A percentile compares a stretch with the other conserved stretches of the same genome.
phyloP scores from a whole-genome alignment of 805 yeast species.

The Danielozyma ontarioensis region DNA sequence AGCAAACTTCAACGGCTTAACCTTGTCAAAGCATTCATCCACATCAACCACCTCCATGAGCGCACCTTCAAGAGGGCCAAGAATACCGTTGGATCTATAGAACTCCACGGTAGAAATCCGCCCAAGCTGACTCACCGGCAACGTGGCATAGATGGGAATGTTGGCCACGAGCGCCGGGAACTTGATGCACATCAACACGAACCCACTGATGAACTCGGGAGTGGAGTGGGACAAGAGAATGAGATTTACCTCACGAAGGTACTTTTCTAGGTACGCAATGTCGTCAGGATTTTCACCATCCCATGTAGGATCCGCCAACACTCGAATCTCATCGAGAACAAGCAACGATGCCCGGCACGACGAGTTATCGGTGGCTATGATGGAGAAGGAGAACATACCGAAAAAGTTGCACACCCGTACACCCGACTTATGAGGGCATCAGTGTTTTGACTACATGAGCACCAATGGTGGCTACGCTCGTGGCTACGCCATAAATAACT shows the following conservation, averaged over 20 bases:
- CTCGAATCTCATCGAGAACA: conserved; percentile 51
- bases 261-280: conserved; percentile 28
- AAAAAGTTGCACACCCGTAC: too few species aligned
- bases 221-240: conserved; percentile 87
- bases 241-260: conserved; percentile 48
- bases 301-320: conserved; percentile 76
- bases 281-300: conserved; percentile 42
- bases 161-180: conserved; percentile 52
- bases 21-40: conserved; percentile 72
- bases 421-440: too few species aligned
- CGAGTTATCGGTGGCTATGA: conserved; percentile 18
- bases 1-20: conserved; percentile 67
- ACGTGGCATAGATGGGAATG: conserved; percentile 78
- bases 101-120: conserved; percentile 79
- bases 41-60: conserved; percentile 64
- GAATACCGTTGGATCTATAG: conserved; percentile 65
- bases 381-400: conserved; percentile 38
- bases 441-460: too few species aligned
- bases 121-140: conserved; percentile 87
- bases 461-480: too few species aligned
- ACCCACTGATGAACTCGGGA: conserved; percentile 74
- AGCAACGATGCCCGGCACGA: conserved; percentile 46
- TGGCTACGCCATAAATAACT: too few species aligned
- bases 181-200: conserved; percentile 54
- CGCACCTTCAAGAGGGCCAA: conserved; percentile 65